Conservation (phyloP, 768 basidiomycete genomes). For the Hericium coralloides region DNA sequence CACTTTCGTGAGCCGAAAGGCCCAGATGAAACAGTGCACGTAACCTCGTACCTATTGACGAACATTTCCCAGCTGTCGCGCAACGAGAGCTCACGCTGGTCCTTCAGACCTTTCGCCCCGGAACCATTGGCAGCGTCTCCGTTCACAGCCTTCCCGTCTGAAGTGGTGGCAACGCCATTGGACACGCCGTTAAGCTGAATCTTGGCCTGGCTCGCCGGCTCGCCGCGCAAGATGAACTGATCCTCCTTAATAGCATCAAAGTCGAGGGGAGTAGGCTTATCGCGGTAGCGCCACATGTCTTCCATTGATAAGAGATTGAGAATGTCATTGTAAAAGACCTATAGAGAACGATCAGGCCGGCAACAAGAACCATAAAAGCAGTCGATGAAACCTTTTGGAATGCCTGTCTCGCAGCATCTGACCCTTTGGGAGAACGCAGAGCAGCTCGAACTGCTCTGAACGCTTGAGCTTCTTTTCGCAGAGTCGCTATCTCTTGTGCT, state of each 20-base stretch:
- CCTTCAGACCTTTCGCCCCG: conserved; percentile 45
- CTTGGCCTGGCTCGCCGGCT: conserved; percentile 5
- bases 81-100: conserved; percentile 70
- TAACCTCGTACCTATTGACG: conserved; percentile 56
- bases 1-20: background rate
- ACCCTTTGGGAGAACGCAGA: conserved; percentile 35
- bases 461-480: conserved; percentile 84
- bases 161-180: conserved; percentile 9
- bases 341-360: background rate
- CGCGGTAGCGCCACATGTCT: conserved; percentile 93
- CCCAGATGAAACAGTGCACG: no score
- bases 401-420: conserved; percentile 53
- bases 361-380: background rate
- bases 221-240: conserved; percentile 38
- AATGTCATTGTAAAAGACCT: conserved; percentile 90
- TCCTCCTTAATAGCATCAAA: conserved; percentile 67
- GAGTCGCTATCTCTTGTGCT: conserved; percentile 86
- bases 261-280: conserved; percentile 79
- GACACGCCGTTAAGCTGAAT: conserved; percentile 18
- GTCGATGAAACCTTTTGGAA: conserved; percentile 68
- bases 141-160: conserved; percentile 11
- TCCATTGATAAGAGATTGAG: conserved; percentile 83
- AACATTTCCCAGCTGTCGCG: conserved; percentile 82
- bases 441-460: conserved; percentile 75
- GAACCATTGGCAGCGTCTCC: conserved; percentile 2